Evolutionary conservation across 768 basidiomycete species (phyloP).

Genomic region (Mycena albidolilacea): DNA sequence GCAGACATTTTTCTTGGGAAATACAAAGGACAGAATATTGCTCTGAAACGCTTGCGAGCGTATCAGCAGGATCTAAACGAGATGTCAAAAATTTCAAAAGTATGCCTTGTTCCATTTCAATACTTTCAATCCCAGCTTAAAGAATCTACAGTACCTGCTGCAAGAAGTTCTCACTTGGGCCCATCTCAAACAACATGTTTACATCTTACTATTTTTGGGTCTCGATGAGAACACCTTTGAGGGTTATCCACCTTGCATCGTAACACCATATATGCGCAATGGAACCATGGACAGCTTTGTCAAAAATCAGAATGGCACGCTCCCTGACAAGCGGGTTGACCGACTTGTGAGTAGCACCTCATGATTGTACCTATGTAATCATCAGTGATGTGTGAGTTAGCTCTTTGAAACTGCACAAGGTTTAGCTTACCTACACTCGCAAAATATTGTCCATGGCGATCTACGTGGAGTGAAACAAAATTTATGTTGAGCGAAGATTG

Average conservation of each 20-base stretch:
- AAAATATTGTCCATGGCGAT: slow-evolving; percentile 7
- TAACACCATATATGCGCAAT: slow-evolving; percentile 9
- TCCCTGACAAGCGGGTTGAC: slow-evolving; percentile 4
- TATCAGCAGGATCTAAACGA: neutral
- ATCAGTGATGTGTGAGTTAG: neutral
- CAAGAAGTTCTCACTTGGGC: slow-evolving; percentile 10
- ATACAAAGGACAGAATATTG: slow-evolving; percentile 16
- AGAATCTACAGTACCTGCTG: slow-evolving; percentile 8
- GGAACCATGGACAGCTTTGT: slow-evolving; percentile 9
- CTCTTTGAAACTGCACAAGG: slow-evolving; percentile 14
- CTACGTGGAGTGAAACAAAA: slow-evolving; percentile 7
- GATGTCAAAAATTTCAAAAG: slow-evolving; percentile 4
- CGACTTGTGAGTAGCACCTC: neutral
- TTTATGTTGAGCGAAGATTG: neutral
- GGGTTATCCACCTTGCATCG: slow-evolving; percentile 7
- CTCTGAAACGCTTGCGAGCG: neutral
- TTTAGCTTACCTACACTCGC: slow-evolving; percentile 6
- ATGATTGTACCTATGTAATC: neutral
- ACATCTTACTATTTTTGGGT: slow-evolving; percentile 3
- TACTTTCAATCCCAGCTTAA: slow-evolving; percentile 5
- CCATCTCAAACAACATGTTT: neutral
- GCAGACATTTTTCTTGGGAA: slow-evolving; percentile 9
- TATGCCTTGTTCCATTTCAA: neutral
- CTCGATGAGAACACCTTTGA: slow-evolving; percentile 5
- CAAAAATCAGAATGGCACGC: neutral